Evolutionary conservation across 2,329 filamentous ascomycete species (phyloP).

Genomic region (Eutypella sp.): DNA sequence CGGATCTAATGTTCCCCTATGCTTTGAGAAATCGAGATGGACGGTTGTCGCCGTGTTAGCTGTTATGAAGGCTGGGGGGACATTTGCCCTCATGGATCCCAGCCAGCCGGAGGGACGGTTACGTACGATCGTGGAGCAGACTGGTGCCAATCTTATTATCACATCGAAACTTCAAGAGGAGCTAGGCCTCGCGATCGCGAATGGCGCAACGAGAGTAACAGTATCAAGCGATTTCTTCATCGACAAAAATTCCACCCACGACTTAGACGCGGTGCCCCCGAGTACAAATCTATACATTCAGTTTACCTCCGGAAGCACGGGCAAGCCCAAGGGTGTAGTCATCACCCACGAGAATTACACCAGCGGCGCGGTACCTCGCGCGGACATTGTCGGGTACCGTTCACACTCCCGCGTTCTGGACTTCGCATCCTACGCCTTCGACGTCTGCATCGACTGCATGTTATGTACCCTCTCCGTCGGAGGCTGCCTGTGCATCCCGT

Average conservation of each 20-base stretch:
- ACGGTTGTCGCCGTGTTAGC: conserved; percentile 40
- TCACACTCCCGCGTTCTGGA: conserved; percentile 39
- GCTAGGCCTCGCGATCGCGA: conserved; percentile 33
- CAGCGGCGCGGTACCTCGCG: conserved; percentile 39
- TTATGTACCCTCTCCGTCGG: conserved; percentile 47
- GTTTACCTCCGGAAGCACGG: conserved; percentile 62
- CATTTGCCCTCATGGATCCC: conserved; percentile 43
- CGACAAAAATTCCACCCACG: conserved; percentile 11
- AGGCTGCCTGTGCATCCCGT: conserved; percentile 49
- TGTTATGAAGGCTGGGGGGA: conserved; percentile 44
- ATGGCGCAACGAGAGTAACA: conserved; percentile 26
- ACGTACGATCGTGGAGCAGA: conserved; percentile 40
- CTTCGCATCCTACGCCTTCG: conserved; percentile 50
- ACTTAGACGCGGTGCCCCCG: conserved; percentile 31
- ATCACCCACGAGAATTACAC: conserved; percentile 43
- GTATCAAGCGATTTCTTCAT: conserved; percentile 25
- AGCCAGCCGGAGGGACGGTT: conserved; percentile 41
- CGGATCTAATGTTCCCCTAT: conserved; percentile 43
- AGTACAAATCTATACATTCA: conserved; percentile 48
- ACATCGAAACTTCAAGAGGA: conserved; percentile 35
- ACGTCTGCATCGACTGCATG: conserved; percentile 51
- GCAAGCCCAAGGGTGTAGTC: conserved; percentile 59
- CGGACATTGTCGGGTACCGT: conserved; percentile 37
- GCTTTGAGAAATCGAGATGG: conserved; percentile 46
- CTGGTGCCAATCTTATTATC: conserved; percentile 32